Conservation (phyloP, 208 protist species). For the Crithidia acanthocephali region DNA sequence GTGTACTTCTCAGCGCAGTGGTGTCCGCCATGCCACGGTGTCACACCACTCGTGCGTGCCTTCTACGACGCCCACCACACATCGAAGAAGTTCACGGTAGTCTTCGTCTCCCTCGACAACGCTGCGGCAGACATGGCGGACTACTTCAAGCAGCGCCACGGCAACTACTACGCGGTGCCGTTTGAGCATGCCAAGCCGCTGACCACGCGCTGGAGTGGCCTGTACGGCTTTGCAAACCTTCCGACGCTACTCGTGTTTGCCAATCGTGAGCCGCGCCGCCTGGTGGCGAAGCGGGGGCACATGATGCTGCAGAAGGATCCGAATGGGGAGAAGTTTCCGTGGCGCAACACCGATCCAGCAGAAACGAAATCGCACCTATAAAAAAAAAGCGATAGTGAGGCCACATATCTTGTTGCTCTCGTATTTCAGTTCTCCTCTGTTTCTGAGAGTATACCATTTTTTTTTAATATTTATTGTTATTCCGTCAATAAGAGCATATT, state of each 20-base stretch:
- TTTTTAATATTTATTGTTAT: neutral
- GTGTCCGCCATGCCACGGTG: constrained; percentile 80
- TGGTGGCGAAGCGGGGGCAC: constrained; percentile 40
- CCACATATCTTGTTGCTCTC: too few relatives aligned
- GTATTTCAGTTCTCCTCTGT: too few relatives aligned
- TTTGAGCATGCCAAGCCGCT: constrained; percentile 23
- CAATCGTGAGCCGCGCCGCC: constrained; percentile 31
- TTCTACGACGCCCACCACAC: constrained; percentile 53
- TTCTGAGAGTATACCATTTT: neutral
- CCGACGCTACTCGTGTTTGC: constrained; percentile 41
- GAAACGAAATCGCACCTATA: neutral
- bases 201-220: constrained; percentile 3
- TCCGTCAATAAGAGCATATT: neutral
- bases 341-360: constrained; percentile 28
- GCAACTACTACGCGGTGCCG: constrained; percentile 40
- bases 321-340: constrained; percentile 47
- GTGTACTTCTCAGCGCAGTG: constrained; percentile 86
- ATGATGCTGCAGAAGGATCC: constrained; percentile 43
- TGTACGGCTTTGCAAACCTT: constrained; percentile 12
- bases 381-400: neutral
- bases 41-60: constrained; percentile 60
- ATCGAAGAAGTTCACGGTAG: constrained; percentile 62
- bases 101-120: constrained; percentile 63
- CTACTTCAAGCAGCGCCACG: constrained; percentile 36
- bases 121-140: constrained; percentile 35